These are phyloP conservation scores for Staphylotrichum tortipilum DNA, from an alignment of 495 filamentous ascomycete species.

Conservation along the genomic window DNA sequence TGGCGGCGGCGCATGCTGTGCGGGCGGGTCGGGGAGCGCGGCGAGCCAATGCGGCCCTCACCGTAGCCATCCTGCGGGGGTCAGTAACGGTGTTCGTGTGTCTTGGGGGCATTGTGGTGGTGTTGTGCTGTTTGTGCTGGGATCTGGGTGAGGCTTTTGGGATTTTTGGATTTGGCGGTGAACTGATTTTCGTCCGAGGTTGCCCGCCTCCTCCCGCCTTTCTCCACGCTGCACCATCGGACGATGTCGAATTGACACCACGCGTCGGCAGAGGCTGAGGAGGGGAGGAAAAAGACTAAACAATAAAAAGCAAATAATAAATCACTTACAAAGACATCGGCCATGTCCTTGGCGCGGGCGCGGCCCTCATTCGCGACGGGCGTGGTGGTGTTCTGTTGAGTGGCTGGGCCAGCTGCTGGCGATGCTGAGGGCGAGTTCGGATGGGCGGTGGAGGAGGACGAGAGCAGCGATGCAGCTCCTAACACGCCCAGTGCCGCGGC, in stretches of 20 bases:
- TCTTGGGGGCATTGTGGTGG: no score
- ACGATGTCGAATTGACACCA: no score
- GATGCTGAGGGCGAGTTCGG: no score
- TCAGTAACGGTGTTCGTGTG: slow-evolving; percentile 12
- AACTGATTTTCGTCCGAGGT: no score
- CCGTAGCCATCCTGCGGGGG: slow-evolving; percentile 77
- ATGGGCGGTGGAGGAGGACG: slow-evolving; percentile 1
- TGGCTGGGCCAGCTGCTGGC: slow-evolving; percentile 31
- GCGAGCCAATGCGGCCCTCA: slow-evolving; percentile 76
- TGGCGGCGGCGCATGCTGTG: slow-evolving; percentile 91
- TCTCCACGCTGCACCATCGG: no score
- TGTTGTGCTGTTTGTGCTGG: no score
- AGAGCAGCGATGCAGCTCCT: slow-evolving; percentile 15
- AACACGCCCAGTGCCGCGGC: slow-evolving; percentile 27
- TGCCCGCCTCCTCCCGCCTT: no score
- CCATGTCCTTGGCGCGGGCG: slow-evolving; percentile 72
- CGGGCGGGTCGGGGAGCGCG: slow-evolving; percentile 87
- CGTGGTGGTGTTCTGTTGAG: slow-evolving; percentile 63
- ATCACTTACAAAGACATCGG: slow-evolving; percentile 84
- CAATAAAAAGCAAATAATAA: slow-evolving; percentile 7
- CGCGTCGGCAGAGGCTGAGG: not conserved
- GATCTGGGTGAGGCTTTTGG: no score
- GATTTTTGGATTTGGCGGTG: no score
- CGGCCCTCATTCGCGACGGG: slow-evolving; percentile 75
- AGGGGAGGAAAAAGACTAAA: not conserved